Evolutionary conservation across 768 basidiomycete species (phyloP), one percentile per base, ranked within the genome.

Genomic region (Hygrocybe coccinea): DNA sequence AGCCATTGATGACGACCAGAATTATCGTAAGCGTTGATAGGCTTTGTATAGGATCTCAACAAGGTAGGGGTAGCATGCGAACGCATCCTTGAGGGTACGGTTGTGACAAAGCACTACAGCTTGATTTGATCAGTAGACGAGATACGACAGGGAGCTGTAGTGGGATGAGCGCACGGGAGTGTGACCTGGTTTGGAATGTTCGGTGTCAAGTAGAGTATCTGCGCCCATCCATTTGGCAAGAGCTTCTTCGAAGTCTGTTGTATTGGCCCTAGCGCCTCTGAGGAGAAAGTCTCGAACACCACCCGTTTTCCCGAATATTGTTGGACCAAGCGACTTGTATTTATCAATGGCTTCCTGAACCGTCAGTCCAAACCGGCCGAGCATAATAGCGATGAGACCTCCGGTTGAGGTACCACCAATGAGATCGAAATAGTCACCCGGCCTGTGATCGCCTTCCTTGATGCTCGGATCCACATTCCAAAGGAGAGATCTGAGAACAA

Each of bases 361-460:
- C 1, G 69, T 45, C 68, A 73, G 69, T 15, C 64, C 64, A 10
- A 74, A 63, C 9, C 71, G 64, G 11, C 72, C 71, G 8, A 74
- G 67, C 71, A 74, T 72, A 11, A 74, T 62, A 1, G 71, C 71
- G 17, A 73, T 73, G 14, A 74, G 50, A 2, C 67, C 71, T 55
- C 71, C 71, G 0, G 69, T 67, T 46, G 69, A 69, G 1, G 71
- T 71, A 39, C 71, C 71, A 2, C 64, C 64, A 43, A 73, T 71
- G 65, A 73, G 67, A 39, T 73, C 68, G 36, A 73, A 72, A 51
- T 67, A 67, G 12, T 71, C 62, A 41, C 63, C 69, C 15, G 71
- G 72, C 15, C 14, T 15, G 14, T 15, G 39, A 15, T 41, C 39
- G 14, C 15, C 39, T 21, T 15, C 15, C 48, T 62, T 66, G 7